phyloP scores from a whole-genome alignment of 2,329 filamentous ascomycete species.

The Neophaeococcomyces aloes region DNA sequence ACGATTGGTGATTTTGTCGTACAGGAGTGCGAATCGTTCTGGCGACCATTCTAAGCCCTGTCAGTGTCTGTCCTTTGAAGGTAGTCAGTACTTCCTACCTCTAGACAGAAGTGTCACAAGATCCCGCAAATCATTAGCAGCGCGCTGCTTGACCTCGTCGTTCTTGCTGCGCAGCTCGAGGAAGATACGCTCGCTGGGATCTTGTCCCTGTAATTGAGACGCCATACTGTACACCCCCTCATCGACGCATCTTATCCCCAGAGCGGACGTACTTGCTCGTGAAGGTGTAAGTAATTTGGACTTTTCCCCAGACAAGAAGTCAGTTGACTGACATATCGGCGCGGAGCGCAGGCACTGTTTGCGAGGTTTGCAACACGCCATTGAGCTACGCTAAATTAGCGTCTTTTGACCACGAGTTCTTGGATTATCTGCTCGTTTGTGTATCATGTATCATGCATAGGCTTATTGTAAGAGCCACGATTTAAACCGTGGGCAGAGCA shows the following conservation, averaged over 20 bases:
- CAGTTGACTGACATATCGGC: background rate
- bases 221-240: slow-evolving; percentile 30
- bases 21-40: slow-evolving; percentile 66
- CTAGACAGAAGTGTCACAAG: slow-evolving; percentile 37
- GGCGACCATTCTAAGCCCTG: slow-evolving; percentile 56
- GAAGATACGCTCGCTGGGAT: slow-evolving; percentile 46
- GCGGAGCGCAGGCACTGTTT: too few relatives aligned
- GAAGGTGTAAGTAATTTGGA: background rate
- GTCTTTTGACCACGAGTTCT: too few relatives aligned
- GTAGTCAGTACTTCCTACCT: slow-evolving; percentile 26
- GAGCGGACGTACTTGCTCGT: background rate
- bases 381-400: too few relatives aligned
- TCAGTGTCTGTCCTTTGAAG: slow-evolving; percentile 9
- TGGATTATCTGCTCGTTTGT: too few relatives aligned
- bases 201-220: slow-evolving; percentile 36
- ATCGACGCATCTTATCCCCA: slow-evolving; percentile 3
- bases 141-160: slow-evolving; percentile 39
- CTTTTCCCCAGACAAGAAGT: background rate
- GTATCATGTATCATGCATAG: too few relatives aligned
- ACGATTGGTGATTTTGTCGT: slow-evolving; percentile 54
- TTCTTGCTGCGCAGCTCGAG: slow-evolving; percentile 48
- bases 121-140: slow-evolving; percentile 38
- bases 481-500: too few relatives aligned
- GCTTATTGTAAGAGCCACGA: too few relatives aligned
- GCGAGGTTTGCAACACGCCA: too few relatives aligned